Evolutionary conservation across 768 basidiomycete species (phyloP), one percentile per base, ranked within the genome.

Genomic region (Leucosporidium yakuticum): DNA sequence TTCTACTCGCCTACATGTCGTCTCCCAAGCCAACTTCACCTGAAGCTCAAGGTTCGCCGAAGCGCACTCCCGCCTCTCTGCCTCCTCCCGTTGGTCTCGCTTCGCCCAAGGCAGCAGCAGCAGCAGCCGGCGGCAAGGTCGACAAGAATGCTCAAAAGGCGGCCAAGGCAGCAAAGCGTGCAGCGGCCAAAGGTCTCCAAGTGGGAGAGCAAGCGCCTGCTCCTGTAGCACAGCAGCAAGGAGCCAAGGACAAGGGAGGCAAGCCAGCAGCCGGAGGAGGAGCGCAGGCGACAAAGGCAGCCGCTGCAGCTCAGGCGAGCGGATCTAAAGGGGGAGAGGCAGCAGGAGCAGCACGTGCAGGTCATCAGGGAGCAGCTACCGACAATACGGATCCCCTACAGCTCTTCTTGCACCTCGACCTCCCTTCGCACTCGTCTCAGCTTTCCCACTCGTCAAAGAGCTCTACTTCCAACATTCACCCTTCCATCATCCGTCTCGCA

Each of bases 381-480:
- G 21, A n/a, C 47, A 29, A 15, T 29, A 11, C 15, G 51, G 69
- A 70, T 49, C 63, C 71, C 9, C 65, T 73, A 39, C 71, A 73
- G 44, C 72, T 73, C 27, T 76, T 76, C 72, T 66, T 73, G 25
- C 75, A 76, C 61, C 63, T 76, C 48, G 70, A 74, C 59, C 67
- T 69, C n/a, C 74, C 75, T 23, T 44, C 53, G 21, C 65, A 70
- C 12, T 80, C 81, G 69, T 69, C 73, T 50, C 81, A 85, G 19
- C 87, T 88, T 76, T 88, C 88, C 75, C 83, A 84, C 51, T 87
- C 88, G 85, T 85, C 88, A 34, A 92, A 89, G 78, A 87, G 88
- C 7, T 88, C 89, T 76, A 83, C 92, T 77, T 89, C 89, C 49
- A 88, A 91, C 75, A 89, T 98, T 50, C 96, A 98, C 77, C 96